These are phyloP conservation scores for Silene uniflora DNA, from an alignment of 148 eudicot species.

Conservation along the genomic window DNA sequence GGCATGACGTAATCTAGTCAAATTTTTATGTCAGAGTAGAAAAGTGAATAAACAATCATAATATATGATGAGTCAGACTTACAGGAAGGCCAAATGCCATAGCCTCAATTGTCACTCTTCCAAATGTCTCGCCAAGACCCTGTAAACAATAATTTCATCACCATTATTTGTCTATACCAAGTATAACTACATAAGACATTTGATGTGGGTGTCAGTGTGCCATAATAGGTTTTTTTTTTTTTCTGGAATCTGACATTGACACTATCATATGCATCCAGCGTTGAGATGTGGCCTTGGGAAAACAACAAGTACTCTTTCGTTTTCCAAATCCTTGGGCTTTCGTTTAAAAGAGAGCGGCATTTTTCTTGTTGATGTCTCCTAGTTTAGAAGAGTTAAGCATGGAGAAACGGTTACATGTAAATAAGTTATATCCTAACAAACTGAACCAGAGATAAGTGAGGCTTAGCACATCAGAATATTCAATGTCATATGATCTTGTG, in stretches of 20 bases:
- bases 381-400: neutral
- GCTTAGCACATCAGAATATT: neutral
- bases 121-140: constrained; percentile 99
- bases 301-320: neutral
- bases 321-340: neutral
- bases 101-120: constrained; percentile 95
- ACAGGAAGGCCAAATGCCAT: constrained; percentile 99
- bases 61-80: constrained; percentile 27
- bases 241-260: neutral
- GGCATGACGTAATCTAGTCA: neutral
- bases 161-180: constrained; percentile 2
- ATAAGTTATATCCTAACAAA: neutral
- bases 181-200: neutral
- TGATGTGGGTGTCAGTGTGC: neutral
- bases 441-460: no score
- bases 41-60: neutral
- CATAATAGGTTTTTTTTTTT: neutral
- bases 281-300: neutral
- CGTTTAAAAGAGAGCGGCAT: no score
- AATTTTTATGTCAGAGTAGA: neutral
- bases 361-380: neutral
- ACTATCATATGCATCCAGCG: neutral
- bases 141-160: constrained; percentile 26
- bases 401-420: neutral
- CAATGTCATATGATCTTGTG: neutral